phyloP scores from a whole-genome alignment of 2,329 filamentous ascomycete species.

The Xylariaceae sp. region DNA sequence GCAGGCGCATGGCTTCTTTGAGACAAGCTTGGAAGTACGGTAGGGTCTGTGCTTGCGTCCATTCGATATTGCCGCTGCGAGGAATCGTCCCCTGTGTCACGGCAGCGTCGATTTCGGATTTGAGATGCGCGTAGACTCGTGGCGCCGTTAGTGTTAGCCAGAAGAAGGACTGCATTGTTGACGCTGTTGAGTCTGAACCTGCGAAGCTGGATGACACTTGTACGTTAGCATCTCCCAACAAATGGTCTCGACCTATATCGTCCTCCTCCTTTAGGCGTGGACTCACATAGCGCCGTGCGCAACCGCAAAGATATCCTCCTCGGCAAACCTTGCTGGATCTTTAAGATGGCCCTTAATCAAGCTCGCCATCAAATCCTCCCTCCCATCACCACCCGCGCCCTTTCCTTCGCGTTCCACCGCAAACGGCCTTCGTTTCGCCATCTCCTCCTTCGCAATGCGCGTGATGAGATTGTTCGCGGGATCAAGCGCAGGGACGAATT shows the following conservation, averaged over 20 bases:
- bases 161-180: conserved; percentile 57
- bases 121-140: conserved; percentile 39
- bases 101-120: conserved; percentile 44
- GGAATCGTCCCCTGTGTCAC: conserved; percentile 35
- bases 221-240: no score
- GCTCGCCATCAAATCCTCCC: conserved; percentile 50
- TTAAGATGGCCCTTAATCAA: conserved; percentile 53
- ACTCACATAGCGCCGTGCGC: conserved; percentile 55
- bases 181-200: conserved; percentile 60
- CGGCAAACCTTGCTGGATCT: conserved; percentile 44
- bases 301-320: conserved; percentile 56
- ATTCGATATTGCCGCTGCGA: conserved; percentile 43
- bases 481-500: conserved; percentile 39
- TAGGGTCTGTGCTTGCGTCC: conserved; percentile 47
- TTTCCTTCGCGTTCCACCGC: conserved; percentile 43
- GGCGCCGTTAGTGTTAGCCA: conserved; percentile 46
- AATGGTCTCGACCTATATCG: no score
- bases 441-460: conserved; percentile 50
- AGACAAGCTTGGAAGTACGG: conserved; percentile 57
- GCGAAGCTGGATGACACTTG: conserved; percentile 43
- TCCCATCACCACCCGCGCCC: conserved; percentile 39
- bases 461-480: conserved; percentile 48
- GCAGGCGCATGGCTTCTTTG: conserved; percentile 54
- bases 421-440: conserved; percentile 45
- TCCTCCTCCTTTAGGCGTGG: neutral